Evolutionary conservation across 345 rosid species (phyloP).

Genomic region (Euphorbia lathyris): DNA sequence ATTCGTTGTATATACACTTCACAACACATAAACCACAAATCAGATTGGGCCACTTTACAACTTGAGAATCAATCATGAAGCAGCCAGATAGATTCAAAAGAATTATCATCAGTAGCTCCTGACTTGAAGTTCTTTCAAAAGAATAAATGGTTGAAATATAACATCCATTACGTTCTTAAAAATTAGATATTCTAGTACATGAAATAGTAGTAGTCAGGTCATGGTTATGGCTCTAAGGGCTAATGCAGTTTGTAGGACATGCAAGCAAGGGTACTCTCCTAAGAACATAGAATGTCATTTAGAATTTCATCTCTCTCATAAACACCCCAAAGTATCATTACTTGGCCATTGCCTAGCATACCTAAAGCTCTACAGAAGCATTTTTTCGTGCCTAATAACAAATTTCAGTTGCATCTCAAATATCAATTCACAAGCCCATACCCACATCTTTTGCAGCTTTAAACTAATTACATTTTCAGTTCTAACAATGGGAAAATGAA

Average conservation of each 20-base stretch:
- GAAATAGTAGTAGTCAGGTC: not conserved
- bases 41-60: not conserved
- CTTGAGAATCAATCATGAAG: not conserved
- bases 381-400: not conserved
- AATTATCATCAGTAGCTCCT: not conserved
- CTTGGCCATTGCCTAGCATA: not conserved
- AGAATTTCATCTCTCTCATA: not conserved
- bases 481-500: not conserved
- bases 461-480: not conserved
- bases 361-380: not conserved
- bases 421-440: not conserved
- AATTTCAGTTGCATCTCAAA: not conserved
- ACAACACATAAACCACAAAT: not conserved
- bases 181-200: not conserved
- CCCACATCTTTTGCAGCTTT: too few relatives aligned
- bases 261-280: not conserved
- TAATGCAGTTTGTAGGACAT: too few relatives aligned
- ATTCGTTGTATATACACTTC: slow-evolving; percentile 81
- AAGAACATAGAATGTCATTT: not conserved
- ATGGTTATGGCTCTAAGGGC: not conserved
- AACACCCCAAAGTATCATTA: not conserved
- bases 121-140: not conserved
- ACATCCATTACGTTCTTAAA: not conserved
- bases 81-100: not conserved
- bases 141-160: not conserved